Base-by-base conservation (phyloP, 108 stramenopile species). In the Cyclostephanos tholiformis region DNA sequence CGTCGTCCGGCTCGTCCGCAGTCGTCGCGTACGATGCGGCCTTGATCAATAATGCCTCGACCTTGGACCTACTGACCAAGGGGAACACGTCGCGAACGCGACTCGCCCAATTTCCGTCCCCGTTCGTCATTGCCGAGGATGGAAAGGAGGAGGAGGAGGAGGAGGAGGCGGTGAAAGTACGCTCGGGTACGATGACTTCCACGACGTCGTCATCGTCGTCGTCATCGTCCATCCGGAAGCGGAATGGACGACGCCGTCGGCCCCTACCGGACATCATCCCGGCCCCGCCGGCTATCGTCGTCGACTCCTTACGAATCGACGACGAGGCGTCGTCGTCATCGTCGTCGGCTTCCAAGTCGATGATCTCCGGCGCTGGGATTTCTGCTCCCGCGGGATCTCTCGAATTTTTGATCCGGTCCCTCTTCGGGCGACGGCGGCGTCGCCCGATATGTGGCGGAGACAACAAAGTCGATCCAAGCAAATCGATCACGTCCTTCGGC, bases 1-100 rank as follows among this genome's bases (percentile, higher is more conserved):
- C 71, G 27, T 72, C 79, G 10, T 35, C n/a, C 6, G 7, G 2
- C 1, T 60, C 58, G 4, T 41, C 69, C 29, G 53, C 26, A 22
- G 38, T 51, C 12, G 56, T 6, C 17, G 48, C 13, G 57, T 69
- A 80, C 10, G 60, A 50, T 13, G 13, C 20, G 4, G 79, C 72
- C 67, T 38, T 69, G 16, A 12, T 6, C 23, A 80, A 11, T 11
- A 73, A 50, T 27, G 25, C 27, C 46, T 61, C 52, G n/a, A 72
- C 67, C 9, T 69, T 68, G 1, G 32, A 23, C 19, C 79, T 66
- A 39, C 67, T 73, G 0, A 73, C 63, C 48, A 57, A 35, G 6
- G 80, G 80, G 22, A 76, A 82, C 5, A 71, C 80, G 25, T 82
- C 71, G 19, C 69, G 52, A 8, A 76, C 76, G 17, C 69, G 69